Evolutionary conservation across 2,329 filamentous ascomycete genomes (phyloP).

Genomic region (Didymella pomorum): DNA sequence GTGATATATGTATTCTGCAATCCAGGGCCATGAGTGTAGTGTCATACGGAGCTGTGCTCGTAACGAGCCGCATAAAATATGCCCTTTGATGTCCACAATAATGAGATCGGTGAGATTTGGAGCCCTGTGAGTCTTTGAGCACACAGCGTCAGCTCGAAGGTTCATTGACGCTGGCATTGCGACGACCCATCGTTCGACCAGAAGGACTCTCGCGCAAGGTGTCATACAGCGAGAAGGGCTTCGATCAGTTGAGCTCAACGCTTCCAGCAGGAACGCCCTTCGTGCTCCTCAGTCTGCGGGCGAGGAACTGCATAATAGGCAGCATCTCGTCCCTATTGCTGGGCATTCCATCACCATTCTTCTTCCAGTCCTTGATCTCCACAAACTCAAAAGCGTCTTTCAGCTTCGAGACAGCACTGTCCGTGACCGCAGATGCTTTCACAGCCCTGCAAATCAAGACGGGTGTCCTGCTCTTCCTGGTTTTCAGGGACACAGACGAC

Average conservation of each 20-base stretch:
- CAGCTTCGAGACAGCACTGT: slow-evolving; percentile 69
- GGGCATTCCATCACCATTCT: slow-evolving; percentile 83
- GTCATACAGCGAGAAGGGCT: not conserved
- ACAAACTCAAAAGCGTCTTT: slow-evolving; percentile 67
- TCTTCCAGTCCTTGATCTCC: slow-evolving; percentile 54
- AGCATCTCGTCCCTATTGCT: slow-evolving; percentile 82
- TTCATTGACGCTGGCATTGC: not conserved
- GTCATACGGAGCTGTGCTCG: not conserved
- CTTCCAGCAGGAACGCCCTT: slow-evolving; percentile 62
- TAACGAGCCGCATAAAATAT: not conserved
- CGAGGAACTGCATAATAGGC: slow-evolving; percentile 86
- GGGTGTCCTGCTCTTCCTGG: slow-evolving; percentile 67
- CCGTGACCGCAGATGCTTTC: slow-evolving; percentile 63
- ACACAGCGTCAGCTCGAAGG: not conserved
- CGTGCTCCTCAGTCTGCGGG: slow-evolving; percentile 67
- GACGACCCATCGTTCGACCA: not conserved
- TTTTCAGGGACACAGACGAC: slow-evolving; percentile 37
- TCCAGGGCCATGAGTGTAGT: not conserved
- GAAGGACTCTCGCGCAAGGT: not conserved
- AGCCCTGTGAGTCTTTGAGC: not conserved
- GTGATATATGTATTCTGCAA: not conserved
- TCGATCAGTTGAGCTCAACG: slow-evolving; percentile 55
- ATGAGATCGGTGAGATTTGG: not conserved
- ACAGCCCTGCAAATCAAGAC: slow-evolving; percentile 68
- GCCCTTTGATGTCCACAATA: not conserved